Conservation (phyloP, 179 eudicot genomes). For the Pouteria campechiana region DNA sequence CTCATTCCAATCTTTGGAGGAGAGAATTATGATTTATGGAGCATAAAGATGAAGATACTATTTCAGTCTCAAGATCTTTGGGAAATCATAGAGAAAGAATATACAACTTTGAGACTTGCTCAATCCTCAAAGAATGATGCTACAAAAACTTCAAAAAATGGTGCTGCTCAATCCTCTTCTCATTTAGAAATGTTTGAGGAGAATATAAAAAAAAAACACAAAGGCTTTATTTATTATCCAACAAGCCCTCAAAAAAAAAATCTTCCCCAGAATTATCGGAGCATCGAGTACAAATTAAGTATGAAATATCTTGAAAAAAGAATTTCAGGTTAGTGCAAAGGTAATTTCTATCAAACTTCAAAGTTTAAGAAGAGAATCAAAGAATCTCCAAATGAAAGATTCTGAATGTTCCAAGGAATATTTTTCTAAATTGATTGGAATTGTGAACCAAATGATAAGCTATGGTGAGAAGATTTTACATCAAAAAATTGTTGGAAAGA, state of each 20-base stretch:
- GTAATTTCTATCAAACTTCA: background rate
- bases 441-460: background rate
- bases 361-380: background rate
- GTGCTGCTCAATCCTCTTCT: too few species aligned
- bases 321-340: background rate
- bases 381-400: background rate
- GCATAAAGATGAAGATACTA: background rate
- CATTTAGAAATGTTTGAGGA: background rate
- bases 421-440: background rate
- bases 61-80: background rate
- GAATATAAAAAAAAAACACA: background rate
- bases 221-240: too few species aligned
- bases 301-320: background rate
- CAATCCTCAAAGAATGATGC: too few species aligned
- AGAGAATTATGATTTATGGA: too few species aligned
- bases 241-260: background rate
- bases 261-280: background rate
- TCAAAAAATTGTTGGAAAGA: background rate
- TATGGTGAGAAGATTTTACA: slow-evolving; percentile 1
- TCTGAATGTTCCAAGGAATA: background rate
- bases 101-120: too few species aligned
- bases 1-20: background rate
- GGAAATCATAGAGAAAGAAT: background rate
- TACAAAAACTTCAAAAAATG: background rate
- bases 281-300: background rate